Conservation (phyloP, 768 basidiomycete species). For the Dentipellis sp. region DNA sequence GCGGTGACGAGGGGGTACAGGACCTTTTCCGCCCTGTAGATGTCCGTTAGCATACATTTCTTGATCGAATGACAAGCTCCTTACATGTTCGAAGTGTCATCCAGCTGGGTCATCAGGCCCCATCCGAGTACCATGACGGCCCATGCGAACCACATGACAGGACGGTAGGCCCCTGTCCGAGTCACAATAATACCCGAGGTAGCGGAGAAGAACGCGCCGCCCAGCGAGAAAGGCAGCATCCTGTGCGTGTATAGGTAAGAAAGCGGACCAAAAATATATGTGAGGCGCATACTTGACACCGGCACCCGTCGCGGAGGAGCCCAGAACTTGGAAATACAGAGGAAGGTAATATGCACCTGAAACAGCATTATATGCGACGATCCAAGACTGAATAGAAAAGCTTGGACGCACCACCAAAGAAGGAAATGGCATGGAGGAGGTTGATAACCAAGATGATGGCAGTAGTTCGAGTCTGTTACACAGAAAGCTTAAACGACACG, state of each 20-base stretch:
- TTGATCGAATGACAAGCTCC: slow-evolving; percentile 8
- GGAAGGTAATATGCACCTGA: slow-evolving; percentile 60
- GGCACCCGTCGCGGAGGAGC: slow-evolving; percentile 61
- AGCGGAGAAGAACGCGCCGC: slow-evolving; percentile 42
- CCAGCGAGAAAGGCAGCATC: slow-evolving; percentile 70
- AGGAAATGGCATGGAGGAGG: slow-evolving; percentile 56
- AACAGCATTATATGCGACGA: neutral
- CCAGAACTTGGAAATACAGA: slow-evolving; percentile 71
- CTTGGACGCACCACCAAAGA: slow-evolving; percentile 39
- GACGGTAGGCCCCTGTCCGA: slow-evolving; percentile 48
- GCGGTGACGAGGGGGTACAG: slow-evolving; percentile 61
- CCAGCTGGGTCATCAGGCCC: slow-evolving; percentile 66
- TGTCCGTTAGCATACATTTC: neutral
- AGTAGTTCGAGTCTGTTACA: slow-evolving; percentile 56
- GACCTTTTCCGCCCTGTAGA: slow-evolving; percentile 47
- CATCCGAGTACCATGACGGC: slow-evolving; percentile 50
- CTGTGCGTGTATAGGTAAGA: slow-evolving; percentile 28
- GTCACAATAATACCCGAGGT: slow-evolving; percentile 49
- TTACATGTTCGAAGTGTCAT: slow-evolving; percentile 42
- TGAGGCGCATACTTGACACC: slow-evolving; percentile 44
- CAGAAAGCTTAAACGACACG: neutral
- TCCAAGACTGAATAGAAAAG: neutral
- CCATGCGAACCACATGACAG: slow-evolving; percentile 54
- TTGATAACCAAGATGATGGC: slow-evolving; percentile 43
- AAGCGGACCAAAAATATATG: neutral